Base-by-base conservation (phyloP, 225 moss, liverwort and hornwort species). In the Lunularia cruciata region DNA sequence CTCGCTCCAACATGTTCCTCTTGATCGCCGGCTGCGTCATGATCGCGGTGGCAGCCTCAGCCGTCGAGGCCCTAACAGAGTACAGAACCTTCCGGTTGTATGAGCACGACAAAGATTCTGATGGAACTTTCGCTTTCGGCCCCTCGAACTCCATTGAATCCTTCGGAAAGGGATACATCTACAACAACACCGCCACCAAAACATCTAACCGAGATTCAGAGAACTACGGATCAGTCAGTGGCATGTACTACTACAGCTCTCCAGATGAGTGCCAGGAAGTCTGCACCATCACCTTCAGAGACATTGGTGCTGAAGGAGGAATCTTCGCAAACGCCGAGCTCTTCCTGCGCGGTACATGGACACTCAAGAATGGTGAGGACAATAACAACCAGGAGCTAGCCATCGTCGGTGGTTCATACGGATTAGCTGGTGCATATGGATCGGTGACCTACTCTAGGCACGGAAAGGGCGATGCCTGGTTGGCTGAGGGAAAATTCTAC, bases 341-440 rank as follows among this genome's bases (percentile, higher is more conserved):
- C 15, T 28, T 27, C 32, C 23, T 22, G 20, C 59, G 59, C 4
- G 59, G 59, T 6, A 14, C 23, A 16, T 60, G 59, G 59, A 18
- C 16, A 23, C 9, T 0, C 32, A n/a, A 36, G 11, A 28, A 60
- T 28, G 59, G 32, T 6, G 10, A 22, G 23, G 54, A 55, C 54
- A 2, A 1, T 19, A 10, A 15, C 54, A 19, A 55, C 18, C 59
- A 60, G 59, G 59, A 60, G 59, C 0, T 60, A 23, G 59, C 59
- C 59, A 60, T 60, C 59, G 7, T 60, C 20, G 59, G 59, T 12
- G 59, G 59, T 7, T 60, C 59, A 10, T 13, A 36, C 13, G 59
- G 59, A 36, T 20, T 60, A 6, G 35, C 32, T 6, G 25, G 25
- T 18, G 59, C 59, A 2, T 60, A 60, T 23, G 59, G 59, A 30